Evolutionary conservation across 2,329 filamentous ascomycete genomes (phyloP).

Genomic region (Pseudogymnoascus sp.): DNA sequence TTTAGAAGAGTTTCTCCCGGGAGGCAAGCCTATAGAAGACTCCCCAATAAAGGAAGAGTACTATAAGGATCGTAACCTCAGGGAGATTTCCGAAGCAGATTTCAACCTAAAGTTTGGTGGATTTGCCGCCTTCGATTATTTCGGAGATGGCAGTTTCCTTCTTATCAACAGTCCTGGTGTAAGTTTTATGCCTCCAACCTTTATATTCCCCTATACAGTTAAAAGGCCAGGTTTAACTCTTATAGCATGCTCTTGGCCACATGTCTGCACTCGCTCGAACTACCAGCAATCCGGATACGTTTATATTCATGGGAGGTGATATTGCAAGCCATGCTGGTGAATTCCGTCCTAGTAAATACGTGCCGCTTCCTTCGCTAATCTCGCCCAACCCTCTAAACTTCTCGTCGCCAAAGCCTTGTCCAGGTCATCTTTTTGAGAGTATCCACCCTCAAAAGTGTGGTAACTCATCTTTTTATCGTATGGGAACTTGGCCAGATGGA

Average conservation of each 20-base stretch:
- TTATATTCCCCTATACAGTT: background rate
- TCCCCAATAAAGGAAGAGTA: constrained; percentile 33
- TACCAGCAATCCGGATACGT: constrained; percentile 29
- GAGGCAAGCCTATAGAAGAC: constrained; percentile 35
- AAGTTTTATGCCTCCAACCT: background rate
- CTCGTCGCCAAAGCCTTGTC: constrained; percentile 29
- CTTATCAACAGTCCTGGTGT: constrained; percentile 23
- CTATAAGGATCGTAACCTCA: constrained; percentile 27
- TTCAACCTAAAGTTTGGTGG: constrained; percentile 17
- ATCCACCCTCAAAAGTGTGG: constrained; percentile 27
- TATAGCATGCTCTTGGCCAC: constrained; percentile 38
- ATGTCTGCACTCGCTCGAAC: constrained; percentile 38
- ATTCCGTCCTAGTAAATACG: constrained; percentile 35
- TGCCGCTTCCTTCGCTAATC: constrained; percentile 32
- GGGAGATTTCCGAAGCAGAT: constrained; percentile 20
- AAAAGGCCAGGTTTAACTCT: background rate
- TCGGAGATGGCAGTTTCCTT: constrained; percentile 26
- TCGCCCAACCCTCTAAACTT: constrained; percentile 32
- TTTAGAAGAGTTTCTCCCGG: constrained; percentile 34
- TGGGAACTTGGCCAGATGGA: background rate
- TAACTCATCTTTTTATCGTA: constrained; percentile 22
- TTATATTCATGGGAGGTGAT: constrained; percentile 42
- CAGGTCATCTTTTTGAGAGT: constrained; percentile 32
- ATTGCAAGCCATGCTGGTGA: constrained; percentile 37
- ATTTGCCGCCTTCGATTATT: constrained; percentile 24